Percentiles rank a stretch among this genome's conserved stretches.
phyloP scores from a whole-genome alignment of 805 yeast genomes.

The Candida khao-thaluensis region DNA sequence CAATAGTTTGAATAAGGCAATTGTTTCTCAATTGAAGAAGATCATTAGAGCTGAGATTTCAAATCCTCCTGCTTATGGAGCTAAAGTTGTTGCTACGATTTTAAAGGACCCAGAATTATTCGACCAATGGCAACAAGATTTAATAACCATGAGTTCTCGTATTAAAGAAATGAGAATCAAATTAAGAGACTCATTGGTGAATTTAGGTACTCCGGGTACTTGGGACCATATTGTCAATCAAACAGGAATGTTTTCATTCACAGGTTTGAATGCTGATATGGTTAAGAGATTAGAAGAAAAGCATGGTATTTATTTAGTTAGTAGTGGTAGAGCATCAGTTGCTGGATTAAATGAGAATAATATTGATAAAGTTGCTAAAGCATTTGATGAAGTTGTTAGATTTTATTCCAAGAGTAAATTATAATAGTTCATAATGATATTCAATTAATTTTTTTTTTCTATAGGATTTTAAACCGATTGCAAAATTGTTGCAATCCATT shows the following conservation, averaged over 20 bases:
- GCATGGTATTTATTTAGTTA: constrained; percentile 79
- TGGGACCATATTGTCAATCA: constrained; percentile 92
- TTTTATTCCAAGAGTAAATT: constrained; percentile 24
- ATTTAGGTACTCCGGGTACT: constrained; percentile 74
- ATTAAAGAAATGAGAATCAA: constrained; percentile 75
- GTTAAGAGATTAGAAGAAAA: constrained; percentile 71
- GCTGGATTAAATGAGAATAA: constrained; percentile 87
- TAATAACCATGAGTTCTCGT: constrained; percentile 83
- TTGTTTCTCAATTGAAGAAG: constrained; percentile 72
- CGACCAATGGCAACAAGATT: constrained; percentile 79
- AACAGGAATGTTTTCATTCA: constrained; percentile 96
- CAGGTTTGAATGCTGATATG: constrained; percentile 78
- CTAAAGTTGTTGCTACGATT: constrained; percentile 80
- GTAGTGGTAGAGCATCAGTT: constrained; percentile 87
- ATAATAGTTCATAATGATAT: not conserved
- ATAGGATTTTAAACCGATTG: too few relatives aligned
- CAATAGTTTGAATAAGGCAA: constrained; percentile 50
- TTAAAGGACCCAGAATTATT: constrained; percentile 66
- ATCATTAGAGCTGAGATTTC: constrained; percentile 84
- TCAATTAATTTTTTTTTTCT: too few relatives aligned
- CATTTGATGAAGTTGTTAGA: constrained; percentile 76
- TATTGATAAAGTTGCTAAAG: constrained; percentile 72
- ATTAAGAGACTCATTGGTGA: constrained; percentile 58
- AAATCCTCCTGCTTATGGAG: constrained; percentile 94
- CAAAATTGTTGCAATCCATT: too few relatives aligned